These are phyloP conservation scores for Canariomyces notabilis DNA, from an alignment of 2,329 filamentous ascomycete species.

Conservation along the genomic window DNA sequence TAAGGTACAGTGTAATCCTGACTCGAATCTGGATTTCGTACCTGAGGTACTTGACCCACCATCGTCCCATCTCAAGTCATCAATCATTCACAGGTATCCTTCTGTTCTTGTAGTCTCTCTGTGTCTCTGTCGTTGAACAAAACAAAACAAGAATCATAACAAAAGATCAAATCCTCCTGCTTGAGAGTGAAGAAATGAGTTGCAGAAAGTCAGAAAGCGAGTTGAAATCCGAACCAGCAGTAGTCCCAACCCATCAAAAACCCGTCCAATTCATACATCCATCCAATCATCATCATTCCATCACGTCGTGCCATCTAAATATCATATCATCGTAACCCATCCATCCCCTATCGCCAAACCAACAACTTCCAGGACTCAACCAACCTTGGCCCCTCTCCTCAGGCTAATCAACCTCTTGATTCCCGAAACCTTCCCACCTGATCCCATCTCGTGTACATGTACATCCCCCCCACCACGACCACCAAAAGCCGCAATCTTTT, in stretches of 20 bases:
- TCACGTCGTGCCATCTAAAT: too few species aligned
- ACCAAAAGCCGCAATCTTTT: slow-evolving; percentile 30
- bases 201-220: too few species aligned
- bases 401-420: slow-evolving; percentile 45
- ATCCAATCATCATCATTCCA: neutral
- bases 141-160: too few species aligned
- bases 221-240: neutral
- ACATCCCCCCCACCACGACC: slow-evolving; percentile 11
- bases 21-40: too few species aligned
- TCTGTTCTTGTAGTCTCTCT: too few species aligned
- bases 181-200: too few species aligned
- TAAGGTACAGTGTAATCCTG: too few species aligned
- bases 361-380: neutral
- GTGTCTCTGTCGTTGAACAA: too few species aligned
- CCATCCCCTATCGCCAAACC: neutral
- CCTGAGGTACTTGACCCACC: too few species aligned
- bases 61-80: too few species aligned
- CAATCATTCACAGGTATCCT: too few species aligned
- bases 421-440: slow-evolving; percentile 11
- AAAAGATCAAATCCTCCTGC: too few species aligned
- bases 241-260: neutral
- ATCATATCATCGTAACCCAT: neutral
- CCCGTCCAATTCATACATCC: neutral
- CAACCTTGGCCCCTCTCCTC: slow-evolving; percentile 29
- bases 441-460: neutral